Evolutionary conservation across 1,284 basidiomycete genomes (phyloP), one percentile per base, ranked within the genome.

Genomic region (Ceratorhiza oryzae-sativae): DNA sequence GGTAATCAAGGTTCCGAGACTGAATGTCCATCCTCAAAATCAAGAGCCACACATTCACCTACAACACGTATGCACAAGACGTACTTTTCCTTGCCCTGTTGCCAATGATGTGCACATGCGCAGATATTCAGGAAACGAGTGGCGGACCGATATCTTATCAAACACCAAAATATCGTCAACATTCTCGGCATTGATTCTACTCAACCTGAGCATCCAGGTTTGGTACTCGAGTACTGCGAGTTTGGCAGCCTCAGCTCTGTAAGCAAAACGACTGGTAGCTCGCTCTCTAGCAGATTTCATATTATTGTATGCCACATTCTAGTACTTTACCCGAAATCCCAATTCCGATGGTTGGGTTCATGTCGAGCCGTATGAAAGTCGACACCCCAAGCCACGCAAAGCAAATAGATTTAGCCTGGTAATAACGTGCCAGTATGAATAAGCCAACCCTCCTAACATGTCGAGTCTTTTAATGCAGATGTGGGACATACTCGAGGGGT

Each of bases 401-500:
- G 48, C 63, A 55, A 67, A 51, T 23, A 30, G 49, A 15, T 53
- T 53, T 32, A 67, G 63, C 13, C 8, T 67, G 34, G 63, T 67
- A 36, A 12, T 36, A 5, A 9, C 49, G 12, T n/a, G n/a, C n/a
- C n/a, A n/a, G n/a, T n/a, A n/a, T n/a, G n/a, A n/a, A n/a, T n/a
- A n/a, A n/a, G n/a, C n/a, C n/a, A n/a, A n/a, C n/a, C n/a, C n/a
- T n/a, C n/a, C n/a, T n/a, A n/a, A n/a, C 12, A 3, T 25, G 20
- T 25, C 9, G 34, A 6, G 1, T 41, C 23, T 18, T 34, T 3
- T 34, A 9, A 51, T 23, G n/a, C n/a, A 68, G 65, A 68, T 68
- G 1, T 58, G n/a, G 2, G 65, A 68, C 27, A 42, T 56, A 10
- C 65, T 68, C 39, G 65, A 68, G 48, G 65, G 65, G 23, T 53